A percentile compares a stretch with the other conserved stretches of the same genome.
phyloP scores from a whole-genome alignment of 768 basidiomycete species.

The Pulveroboletus sp. region DNA sequence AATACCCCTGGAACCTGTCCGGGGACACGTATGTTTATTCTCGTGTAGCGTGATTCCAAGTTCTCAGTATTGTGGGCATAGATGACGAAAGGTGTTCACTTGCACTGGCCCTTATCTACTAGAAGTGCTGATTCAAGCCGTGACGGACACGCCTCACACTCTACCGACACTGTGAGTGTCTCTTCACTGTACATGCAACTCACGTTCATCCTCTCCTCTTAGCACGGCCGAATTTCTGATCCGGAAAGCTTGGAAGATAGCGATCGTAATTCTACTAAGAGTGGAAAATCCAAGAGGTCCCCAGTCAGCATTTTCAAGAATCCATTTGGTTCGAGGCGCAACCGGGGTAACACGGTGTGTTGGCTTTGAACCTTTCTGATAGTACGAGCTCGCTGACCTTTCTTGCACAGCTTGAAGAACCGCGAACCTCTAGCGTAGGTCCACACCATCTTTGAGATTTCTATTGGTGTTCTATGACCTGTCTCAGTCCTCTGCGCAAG shows the following conservation, averaged over 20 bases:
- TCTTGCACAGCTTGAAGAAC: slow-evolving; percentile 1
- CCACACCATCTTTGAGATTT: background rate
- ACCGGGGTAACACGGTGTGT: slow-evolving; percentile 1
- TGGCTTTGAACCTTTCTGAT: background rate
- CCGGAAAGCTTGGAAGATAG: background rate
- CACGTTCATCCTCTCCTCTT: background rate
- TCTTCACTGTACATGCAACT: background rate
- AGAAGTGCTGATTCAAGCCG: background rate
- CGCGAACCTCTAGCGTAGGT: slow-evolving; percentile 5
- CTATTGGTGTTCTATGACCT: background rate
- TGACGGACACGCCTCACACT: background rate
- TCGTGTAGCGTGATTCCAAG: background rate
- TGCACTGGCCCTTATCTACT: background rate
- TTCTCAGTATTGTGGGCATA: background rate
- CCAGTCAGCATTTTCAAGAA: background rate
- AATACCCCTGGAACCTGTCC: slow-evolving; percentile 10
- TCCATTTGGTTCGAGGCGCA: background rate
- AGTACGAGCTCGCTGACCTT: background rate
- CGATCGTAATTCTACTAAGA: background rate
- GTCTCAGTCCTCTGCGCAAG: slow-evolving; percentile 3
- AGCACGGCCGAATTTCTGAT: background rate
- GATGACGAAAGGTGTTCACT: background rate
- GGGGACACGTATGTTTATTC: slow-evolving; percentile 10
- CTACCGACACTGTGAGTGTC: background rate
- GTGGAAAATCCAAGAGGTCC: background rate